Evolutionary conservation across 73 alveolate genomes (phyloP).

Genomic region (Tetrahymena malaccensis): DNA sequence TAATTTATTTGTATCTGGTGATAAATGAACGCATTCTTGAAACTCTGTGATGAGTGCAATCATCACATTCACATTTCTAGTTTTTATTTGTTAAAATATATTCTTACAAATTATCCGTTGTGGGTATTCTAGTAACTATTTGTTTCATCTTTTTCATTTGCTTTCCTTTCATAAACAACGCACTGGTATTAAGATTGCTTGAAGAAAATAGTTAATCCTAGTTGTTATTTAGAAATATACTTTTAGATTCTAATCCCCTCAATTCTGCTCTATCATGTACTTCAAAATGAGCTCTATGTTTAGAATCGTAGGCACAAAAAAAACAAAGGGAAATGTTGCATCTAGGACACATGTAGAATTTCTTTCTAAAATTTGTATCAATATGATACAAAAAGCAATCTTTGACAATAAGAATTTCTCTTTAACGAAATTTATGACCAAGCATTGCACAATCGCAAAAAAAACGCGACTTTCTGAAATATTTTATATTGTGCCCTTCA

Average conservation of each 20-base stretch:
- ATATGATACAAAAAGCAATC: not conserved
- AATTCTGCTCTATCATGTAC: not conserved
- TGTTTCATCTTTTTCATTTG: not conserved
- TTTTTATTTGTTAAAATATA: not conserved
- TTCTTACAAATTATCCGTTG: not conserved
- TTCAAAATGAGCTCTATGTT: not conserved
- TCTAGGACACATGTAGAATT: not conserved
- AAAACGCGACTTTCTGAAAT: not conserved
- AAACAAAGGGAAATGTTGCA: not conserved
- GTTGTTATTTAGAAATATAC: not conserved
- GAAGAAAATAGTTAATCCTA: not conserved
- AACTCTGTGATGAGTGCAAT: not conserved
- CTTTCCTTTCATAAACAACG: not conserved
- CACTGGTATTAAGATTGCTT: not conserved
- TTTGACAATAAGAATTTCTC: not conserved
- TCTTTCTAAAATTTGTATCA: not conserved
- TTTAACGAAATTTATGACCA: not conserved
- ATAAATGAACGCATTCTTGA: not conserved
- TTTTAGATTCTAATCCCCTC: not conserved
- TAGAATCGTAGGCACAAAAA: not conserved
- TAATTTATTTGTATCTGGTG: not conserved
- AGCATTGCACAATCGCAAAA: not conserved
- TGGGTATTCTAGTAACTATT: not conserved
- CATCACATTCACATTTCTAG: not conserved
- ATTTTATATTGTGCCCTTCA: not conserved